Percentiles rank a stretch among this genome's conserved stretches.
These are phyloP conservation scores for Malus hybrid DNA, from an alignment of 331 rosid species.

Conservation along the genomic window DNA sequence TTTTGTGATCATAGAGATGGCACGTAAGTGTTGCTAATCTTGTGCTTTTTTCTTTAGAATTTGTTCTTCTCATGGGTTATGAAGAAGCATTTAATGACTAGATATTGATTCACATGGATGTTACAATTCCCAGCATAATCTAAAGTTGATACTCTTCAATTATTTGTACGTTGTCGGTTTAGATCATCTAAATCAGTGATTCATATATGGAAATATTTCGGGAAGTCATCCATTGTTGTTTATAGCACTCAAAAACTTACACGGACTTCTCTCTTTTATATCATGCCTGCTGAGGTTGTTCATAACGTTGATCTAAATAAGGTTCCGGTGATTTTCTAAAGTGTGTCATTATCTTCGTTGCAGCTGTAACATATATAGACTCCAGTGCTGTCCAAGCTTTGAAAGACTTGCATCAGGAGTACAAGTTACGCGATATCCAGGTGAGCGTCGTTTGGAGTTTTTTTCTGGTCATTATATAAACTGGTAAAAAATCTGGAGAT, in stretches of 20 bases:
- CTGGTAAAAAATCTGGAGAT: background rate
- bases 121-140: background rate
- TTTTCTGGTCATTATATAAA: background rate
- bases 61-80: background rate
- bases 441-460: slow-evolving; percentile 13
- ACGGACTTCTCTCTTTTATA: background rate
- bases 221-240: background rate
- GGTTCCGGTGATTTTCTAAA: background rate
- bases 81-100: background rate
- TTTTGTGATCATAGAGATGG: slow-evolving; percentile 89
- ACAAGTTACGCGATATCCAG: slow-evolving; percentile 86
- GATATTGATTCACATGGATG: background rate
- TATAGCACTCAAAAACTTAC: too few species aligned
- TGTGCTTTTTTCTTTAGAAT: background rate
- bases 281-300: background rate
- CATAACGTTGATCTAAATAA: background rate
- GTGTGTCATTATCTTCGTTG: slow-evolving; percentile 15
- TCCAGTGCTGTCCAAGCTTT: slow-evolving; percentile 94
- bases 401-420: slow-evolving; percentile 83
- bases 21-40: slow-evolving; percentile 64
- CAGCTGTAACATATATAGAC: slow-evolving; percentile 95
- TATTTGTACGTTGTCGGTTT: background rate
- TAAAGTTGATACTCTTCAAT: background rate
- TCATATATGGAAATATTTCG: too few species aligned
- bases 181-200: background rate